Percentiles rank a stretch among this genome's conserved stretches.
These are phyloP conservation scores for Eudorina sp. DNA, from an alignment of 139 green algal genomes.

Conservation along the genomic window DNA sequence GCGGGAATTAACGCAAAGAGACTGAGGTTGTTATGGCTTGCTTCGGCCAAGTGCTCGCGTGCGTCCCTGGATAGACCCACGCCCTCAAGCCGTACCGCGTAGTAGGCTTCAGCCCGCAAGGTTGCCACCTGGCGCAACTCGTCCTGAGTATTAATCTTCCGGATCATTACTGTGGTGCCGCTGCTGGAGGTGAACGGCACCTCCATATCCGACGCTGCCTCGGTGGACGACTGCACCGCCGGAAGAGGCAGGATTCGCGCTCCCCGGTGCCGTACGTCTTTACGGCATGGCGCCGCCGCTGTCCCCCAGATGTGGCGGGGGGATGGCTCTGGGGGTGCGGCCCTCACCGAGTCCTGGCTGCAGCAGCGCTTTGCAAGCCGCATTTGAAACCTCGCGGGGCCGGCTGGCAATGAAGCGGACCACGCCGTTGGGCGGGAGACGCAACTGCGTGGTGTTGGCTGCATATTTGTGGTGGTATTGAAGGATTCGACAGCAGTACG, in stretches of 20 bases:
- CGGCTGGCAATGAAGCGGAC: background rate
- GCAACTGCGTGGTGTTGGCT: background rate
- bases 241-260: background rate
- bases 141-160: background rate
- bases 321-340: background rate
- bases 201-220: background rate
- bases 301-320: background rate
- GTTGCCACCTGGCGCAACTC: conserved; percentile 59
- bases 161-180: background rate
- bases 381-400: no score
- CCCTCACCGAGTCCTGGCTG: background rate
- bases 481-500: background rate
- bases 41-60: no score
- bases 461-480: background rate
- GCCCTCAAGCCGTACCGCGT: conserved; percentile 54
- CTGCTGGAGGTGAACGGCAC: background rate
- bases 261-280: background rate
- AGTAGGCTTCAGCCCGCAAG: conserved; percentile 66
- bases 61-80: no score
- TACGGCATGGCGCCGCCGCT: background rate
- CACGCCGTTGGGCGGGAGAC: background rate
- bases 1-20: no score
- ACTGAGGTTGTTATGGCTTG: no score
- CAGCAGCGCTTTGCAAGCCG: background rate
- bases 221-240: background rate